Evolutionary conservation across 768 basidiomycete genomes (phyloP).

Genomic region (Agrocybe praecox): DNA sequence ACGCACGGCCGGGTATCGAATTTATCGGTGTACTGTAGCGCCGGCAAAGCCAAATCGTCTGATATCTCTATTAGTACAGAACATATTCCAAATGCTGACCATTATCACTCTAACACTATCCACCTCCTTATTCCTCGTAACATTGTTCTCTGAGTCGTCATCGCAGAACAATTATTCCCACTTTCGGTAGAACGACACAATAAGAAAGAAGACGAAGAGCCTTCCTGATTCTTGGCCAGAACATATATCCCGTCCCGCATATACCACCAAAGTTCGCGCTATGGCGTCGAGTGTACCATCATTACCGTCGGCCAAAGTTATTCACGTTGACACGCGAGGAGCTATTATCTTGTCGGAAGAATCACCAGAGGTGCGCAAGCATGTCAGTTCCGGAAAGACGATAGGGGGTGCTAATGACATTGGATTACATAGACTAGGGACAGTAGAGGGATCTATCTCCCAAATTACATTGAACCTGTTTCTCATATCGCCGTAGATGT

Average conservation of each 20-base stretch:
- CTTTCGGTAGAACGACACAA: neutral
- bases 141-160: neutral
- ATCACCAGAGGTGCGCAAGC: slow-evolving; percentile 79
- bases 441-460: slow-evolving; percentile 95
- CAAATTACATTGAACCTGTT: slow-evolving; percentile 96
- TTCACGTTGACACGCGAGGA: slow-evolving; percentile 94
- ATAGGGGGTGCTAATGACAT: slow-evolving; percentile 10
- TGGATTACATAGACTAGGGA: slow-evolving; percentile 73
- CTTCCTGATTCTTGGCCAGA: too few species aligned
- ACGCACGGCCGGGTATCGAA: neutral
- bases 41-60: neutral
- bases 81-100: neutral
- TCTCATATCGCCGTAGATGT: slow-evolving; percentile 98
- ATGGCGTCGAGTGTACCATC: slow-evolving; percentile 42
- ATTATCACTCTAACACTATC: neutral
- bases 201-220: neutral
- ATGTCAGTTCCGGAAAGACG: neutral
- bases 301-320: slow-evolving; percentile 81
- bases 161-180: neutral
- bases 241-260: neutral
- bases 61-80: neutral
- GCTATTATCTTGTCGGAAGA: slow-evolving; percentile 93
- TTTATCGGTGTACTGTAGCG: neutral
- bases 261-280: neutral
- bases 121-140: neutral